Base-by-base conservation (phyloP, 805 yeast genomes). In the Cyberlindnera americana region DNA sequence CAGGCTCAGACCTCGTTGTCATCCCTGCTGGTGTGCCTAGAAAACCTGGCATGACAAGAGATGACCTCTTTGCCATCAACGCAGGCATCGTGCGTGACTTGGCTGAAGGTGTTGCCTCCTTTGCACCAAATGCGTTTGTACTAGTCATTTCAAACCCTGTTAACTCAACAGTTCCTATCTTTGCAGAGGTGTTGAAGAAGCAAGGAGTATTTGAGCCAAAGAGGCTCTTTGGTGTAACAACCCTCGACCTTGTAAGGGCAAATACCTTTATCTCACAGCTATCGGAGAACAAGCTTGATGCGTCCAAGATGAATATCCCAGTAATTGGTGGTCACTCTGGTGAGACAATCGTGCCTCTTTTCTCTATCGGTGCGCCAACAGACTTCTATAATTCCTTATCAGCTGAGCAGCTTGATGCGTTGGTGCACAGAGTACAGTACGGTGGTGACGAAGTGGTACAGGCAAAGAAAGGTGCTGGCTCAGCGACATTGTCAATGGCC, bases 21-120 rank as follows among this genome's bases (percentile, higher is more conserved):
- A 86, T 90, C 62, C 90, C 91, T 53, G 93, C 93, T 32, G 93
- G 93, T 69, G 88, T 83, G 44, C 91, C 93, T 64, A 78, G 93
- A 72, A 83, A 83, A 66, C 90, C 90, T 48, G 93, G 93, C 57
- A 83, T 83, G 91, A 80, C 91, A 53, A 77, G 93, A 68, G 91
- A 83, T 63, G 93, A 83, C 64, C 72, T 83, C 62, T 83, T 83
- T 75, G 79, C 80, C 69, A 82, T 87, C 67, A 83, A 83, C 59
- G 93, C 91, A 29, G 81, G 85, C 23, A 83, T 83, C 64, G 88
- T 83, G 43, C 75, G 85, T 66, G 83, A 80, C 62, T 73, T 83
- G 63, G 87, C 87, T 55, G 70, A 77, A 63, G 78, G 80, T 41
- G 74, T 75, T 56, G 89, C 86, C 41, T 76, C 73, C 29, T 61